Evolutionary conservation across 768 basidiomycete genomes (phyloP).

Genomic region (Leccinum subgranulosum): DNA sequence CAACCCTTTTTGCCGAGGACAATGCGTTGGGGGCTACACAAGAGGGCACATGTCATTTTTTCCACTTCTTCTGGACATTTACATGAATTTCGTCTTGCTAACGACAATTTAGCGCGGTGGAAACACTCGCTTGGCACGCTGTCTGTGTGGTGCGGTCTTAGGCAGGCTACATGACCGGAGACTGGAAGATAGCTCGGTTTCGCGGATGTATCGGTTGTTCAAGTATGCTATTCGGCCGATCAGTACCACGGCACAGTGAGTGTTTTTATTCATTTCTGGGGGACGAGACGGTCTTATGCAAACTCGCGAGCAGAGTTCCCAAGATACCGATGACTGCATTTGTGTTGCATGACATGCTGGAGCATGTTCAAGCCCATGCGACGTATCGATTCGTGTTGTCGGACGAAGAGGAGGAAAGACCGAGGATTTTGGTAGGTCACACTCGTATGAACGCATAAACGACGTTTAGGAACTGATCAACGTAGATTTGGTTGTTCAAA

Average conservation of each 20-base stretch:
- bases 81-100: slow-evolving; percentile 16
- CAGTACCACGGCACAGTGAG: slow-evolving; percentile 60
- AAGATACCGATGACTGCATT: slow-evolving; percentile 78
- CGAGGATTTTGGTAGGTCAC: slow-evolving; percentile 67
- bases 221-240: slow-evolving; percentile 83
- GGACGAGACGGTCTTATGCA: background rate
- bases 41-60: slow-evolving; percentile 60
- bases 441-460: background rate
- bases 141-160: slow-evolving; percentile 79
- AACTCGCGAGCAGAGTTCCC: slow-evolving; percentile 27
- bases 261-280: slow-evolving; percentile 13
- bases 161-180: slow-evolving; percentile 64
- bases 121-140: slow-evolving; percentile 64
- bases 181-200: slow-evolving; percentile 25
- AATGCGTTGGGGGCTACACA: slow-evolving; percentile 85
- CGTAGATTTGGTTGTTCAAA: slow-evolving; percentile 93
- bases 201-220: slow-evolving; percentile 63
- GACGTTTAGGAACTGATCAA: background rate
- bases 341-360: slow-evolving; percentile 87
- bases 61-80: slow-evolving; percentile 1
- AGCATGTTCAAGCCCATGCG: slow-evolving; percentile 88
- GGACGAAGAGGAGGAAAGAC: slow-evolving; percentile 83
- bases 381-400: slow-evolving; percentile 87
- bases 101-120: slow-evolving; percentile 46
- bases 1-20: slow-evolving; percentile 80